phyloP scores from a whole-genome alignment of 495 filamentous ascomycete genomes.

The Usnea hakonensis region DNA sequence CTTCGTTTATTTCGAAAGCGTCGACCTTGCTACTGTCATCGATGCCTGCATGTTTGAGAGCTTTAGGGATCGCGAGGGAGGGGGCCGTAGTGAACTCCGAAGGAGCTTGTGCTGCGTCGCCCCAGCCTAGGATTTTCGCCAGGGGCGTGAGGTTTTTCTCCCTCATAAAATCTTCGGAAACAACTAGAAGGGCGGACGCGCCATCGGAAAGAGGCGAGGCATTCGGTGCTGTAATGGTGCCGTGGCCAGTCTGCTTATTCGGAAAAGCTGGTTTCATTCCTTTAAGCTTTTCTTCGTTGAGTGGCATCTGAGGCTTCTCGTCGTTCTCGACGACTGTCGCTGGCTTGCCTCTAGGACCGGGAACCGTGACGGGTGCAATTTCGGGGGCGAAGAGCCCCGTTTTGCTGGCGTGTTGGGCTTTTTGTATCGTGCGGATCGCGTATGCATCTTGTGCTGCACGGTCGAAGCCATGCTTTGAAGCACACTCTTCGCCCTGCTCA shows the following conservation, averaged over 20 bases:
- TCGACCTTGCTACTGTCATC: constrained; percentile 68
- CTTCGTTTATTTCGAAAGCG: constrained; percentile 98
- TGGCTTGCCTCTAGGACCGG: constrained; percentile 84
- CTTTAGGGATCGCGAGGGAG: constrained; percentile 92
- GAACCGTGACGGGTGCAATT: constrained; percentile 84
- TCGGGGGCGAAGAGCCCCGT: constrained; percentile 71
- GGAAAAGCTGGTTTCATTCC: constrained; percentile 79
- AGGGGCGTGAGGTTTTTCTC: constrained; percentile 81
- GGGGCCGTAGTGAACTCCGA: constrained; percentile 94
- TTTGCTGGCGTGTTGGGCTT: constrained; percentile 77
- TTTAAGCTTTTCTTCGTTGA: constrained; percentile 87
- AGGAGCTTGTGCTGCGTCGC: constrained; percentile 80
- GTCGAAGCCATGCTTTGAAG: constrained; percentile 68
- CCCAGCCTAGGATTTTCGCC: constrained; percentile 94
- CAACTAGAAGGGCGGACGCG: constrained; percentile 80
- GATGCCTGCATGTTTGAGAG: constrained; percentile 81
- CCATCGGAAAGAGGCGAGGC: constrained; percentile 94
- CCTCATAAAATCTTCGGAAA: constrained; percentile 83
- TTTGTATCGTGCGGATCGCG: constrained; percentile 84
- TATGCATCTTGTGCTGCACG: constrained; percentile 87
- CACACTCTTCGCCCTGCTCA: constrained; percentile 84
- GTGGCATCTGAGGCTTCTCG: constrained; percentile 82
- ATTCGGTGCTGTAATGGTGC: constrained; percentile 95
- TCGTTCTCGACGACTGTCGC: constrained; percentile 71
- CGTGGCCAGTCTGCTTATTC: constrained; percentile 57